Base-by-base conservation (phyloP, 352 stramenopile species). In the Pythium insidiosum region DNA sequence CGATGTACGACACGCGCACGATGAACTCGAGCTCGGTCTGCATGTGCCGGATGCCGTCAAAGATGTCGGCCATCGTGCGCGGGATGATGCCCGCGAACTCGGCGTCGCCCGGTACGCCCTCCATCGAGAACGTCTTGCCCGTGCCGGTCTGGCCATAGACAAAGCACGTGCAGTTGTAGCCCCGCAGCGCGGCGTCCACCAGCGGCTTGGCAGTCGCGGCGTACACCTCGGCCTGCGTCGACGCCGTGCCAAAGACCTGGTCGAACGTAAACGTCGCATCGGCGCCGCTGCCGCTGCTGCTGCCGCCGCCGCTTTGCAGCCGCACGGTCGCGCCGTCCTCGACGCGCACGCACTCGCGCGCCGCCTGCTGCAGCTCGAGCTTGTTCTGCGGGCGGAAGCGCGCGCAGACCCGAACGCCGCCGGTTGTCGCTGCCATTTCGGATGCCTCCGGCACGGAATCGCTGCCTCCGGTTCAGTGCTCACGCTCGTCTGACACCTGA, bases 1-100 rank as follows among this genome's bases (percentile, higher is more conserved):
- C 96, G 35, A 99, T 72, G 66, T 98, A 99, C 20, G 88, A 97
- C n/a, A 96, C 91, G 25, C 94, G 74, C 19, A 99, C 74, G 21
- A 98, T 74, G 66, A 98, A 99, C 47, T 97, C 71, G 29, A 88
- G 66, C 30, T 85, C 69, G 11, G 58, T 50, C 48, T 85, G 71
- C 63, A 84, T 84, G 44, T 74, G 68, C 25, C 74, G 53, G 39
- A 88, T 84, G 50, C 69, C 67, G 22, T 68, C 63, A 38, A 84
- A 88, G 38, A 88, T 65, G 48, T 85, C 72, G 33, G 54, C 40
- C 70, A 84, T 84, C n/a, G 77, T 63, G 29, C 75, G 73, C n/a
- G 75, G 71, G 43, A 88, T 88, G 43, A 88, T 83, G 12, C 75
- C 75, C 1, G 63, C 70, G 35, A 70, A 81, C 39, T 84, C 71